Evolutionary conservation across 306 rosid species (phyloP).

Genomic region (Sphenostylis stenocarpa): DNA sequence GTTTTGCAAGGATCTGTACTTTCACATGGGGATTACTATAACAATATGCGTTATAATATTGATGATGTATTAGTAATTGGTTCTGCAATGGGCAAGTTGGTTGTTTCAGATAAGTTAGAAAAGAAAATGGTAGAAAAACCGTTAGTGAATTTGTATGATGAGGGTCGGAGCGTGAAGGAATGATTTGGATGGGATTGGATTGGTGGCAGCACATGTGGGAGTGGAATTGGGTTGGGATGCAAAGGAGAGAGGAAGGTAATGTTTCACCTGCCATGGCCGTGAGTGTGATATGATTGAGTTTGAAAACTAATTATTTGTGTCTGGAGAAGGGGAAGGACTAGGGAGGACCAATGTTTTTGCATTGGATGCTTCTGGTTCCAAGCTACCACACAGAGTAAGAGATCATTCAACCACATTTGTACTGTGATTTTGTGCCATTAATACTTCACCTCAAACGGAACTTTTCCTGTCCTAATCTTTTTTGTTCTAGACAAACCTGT

Average conservation of each 20-base stretch:
- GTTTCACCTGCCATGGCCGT: constrained; percentile 4
- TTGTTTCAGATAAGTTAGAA: constrained; percentile 23
- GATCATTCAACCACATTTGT: neutral
- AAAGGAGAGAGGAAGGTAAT: neutral
- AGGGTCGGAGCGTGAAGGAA: neutral
- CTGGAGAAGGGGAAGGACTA: neutral
- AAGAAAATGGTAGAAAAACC: constrained; percentile 50
- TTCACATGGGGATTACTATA: too few species aligned
- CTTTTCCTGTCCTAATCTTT: neutral
- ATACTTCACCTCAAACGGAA: neutral
- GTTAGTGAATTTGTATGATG: constrained; percentile 24
- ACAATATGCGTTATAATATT: neutral
- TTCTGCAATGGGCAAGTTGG: constrained; percentile 49
- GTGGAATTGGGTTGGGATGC: neutral
- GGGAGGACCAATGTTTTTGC: neutral
- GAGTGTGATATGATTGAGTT: neutral
- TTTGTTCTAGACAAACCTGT: neutral
- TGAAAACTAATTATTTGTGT: neutral
- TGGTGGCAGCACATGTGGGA: neutral
- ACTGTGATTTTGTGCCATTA: neutral
- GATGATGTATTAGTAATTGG: neutral
- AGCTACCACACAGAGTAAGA: too few species aligned
- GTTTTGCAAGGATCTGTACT: constrained; percentile 31
- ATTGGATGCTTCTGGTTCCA: neutral
- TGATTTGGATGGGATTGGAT: neutral